Evolutionary conservation across 352 stramenopile species (phyloP), one percentile per base, ranked within the genome.

Genomic region (Globisporangium sylvaticum): DNA sequence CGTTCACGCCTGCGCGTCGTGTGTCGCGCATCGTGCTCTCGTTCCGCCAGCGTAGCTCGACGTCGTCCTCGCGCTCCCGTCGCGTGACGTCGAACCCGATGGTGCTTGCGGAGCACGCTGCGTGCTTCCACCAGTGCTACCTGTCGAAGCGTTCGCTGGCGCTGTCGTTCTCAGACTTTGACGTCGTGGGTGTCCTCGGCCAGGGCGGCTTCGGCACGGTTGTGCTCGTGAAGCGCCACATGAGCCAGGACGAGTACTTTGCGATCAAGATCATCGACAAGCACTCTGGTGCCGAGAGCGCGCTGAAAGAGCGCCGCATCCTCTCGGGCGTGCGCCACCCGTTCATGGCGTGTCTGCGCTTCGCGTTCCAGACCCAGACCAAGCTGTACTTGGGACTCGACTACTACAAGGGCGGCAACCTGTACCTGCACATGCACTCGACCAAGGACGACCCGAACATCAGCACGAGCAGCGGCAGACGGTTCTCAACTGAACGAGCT

Each of bases 261-360:
- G 87, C 87, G 48, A 93, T 94, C 70, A 94, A 94, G 76, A 94
- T 94, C 68, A 92, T 92, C 65, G 84, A 92, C 74, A 94, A 94
- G 65, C 80, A 91, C 57, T 92, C 81, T 14, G 81, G 81, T 37
- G 84, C 84, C 14, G 84, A 94, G 62, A 88, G 75, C 25, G 84
- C 87, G 31, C 62, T 92, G 2, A 94, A 92, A 55, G 87, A 94
- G 62, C 76, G 83, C 5, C 81, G 83, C 25, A 94, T 94, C 44
- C 65, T 94, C 68, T 90, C 80, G 18, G 84, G 81, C 25, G 77
- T 94, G 34, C 84, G 81, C 34, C 87, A 94, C 60, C 87, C 87
- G 59, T 94, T 94, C 76, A 71, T 94, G 31, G 87, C 81, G 50
- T 92, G 81, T 58, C 68, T 94, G 67, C 87, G 83, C 59, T 94